Base-by-base conservation (phyloP, 768 basidiomycete species). In the Boletus huronensis region DNA sequence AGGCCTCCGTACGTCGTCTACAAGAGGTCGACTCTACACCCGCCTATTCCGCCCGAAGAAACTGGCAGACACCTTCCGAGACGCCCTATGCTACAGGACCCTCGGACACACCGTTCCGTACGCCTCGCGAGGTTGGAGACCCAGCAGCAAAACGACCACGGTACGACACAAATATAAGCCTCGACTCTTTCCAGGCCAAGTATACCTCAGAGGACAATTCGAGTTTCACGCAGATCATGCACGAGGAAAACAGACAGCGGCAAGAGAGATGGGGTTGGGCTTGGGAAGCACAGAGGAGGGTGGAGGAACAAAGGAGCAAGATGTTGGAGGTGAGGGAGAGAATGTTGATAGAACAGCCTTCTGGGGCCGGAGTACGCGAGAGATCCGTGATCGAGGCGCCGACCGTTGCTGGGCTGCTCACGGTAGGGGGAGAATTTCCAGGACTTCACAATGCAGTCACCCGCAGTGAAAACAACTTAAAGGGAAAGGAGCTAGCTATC, bases 151-250 rank as follows among this genome's bases (percentile, higher is more conserved):
- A 92, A 72, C 79, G 84, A 52, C 64, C 77, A 31, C 81, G 80
- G 52, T 85, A 81, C 62, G 80, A 90, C 61, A 74, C 75, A 3
- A 68, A 76, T 55, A 73, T 93, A 65, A 85, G 81, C 52, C 79
- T 98, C 17, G 93, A 98, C 68, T 75, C 75, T 16, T 99, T 98
- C 69, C 97, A 98, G 69, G 83, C 91, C 0, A 81, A 81, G 40
- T 97, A 92, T 69, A 98, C 97, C 2, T 97, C 94, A 0, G 94
- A 98, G 67, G 97, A 99, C 72, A 99, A 99, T 70, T 85, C 95
- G 6, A 97, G 94, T 55, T 98, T 99, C 69, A 92, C 93, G 9
- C 79, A 91, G 58, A 95, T 98, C 55, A 73, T 99, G 51, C 84
- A 93, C 54, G 84, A 88, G 51, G 96, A 98, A 77, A 98, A 99